Percentiles rank a stretch among this genome's conserved stretches.
Evolutionary conservation across 345 rosid species (phyloP).

Genomic region (Mallotus nudiflorus): DNA sequence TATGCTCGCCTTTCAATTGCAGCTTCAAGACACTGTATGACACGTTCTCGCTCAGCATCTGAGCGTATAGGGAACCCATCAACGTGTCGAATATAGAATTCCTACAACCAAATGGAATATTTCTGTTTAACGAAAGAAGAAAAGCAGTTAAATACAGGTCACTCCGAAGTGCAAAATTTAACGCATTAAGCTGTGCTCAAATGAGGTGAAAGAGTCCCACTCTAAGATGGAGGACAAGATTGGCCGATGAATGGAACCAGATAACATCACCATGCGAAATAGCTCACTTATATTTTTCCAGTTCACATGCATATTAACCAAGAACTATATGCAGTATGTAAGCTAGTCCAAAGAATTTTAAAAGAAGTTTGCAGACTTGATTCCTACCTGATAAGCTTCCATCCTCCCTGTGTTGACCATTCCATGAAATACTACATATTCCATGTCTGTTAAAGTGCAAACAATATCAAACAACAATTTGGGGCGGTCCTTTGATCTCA

Average conservation of each 20-base stretch:
- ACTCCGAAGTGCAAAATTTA: neutral
- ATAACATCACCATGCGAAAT: too few relatives aligned
- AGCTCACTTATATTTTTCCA: too few relatives aligned
- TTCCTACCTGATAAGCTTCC: constrained; percentile 85
- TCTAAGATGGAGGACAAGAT: constrained; percentile 17
- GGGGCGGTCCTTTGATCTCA: constrained; percentile 84
- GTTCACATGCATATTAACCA: too few relatives aligned
- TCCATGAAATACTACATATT: constrained; percentile 88
- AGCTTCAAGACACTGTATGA: constrained; percentile 55
- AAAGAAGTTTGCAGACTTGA: neutral
- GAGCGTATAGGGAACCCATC: constrained; percentile 60
- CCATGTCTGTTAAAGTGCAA: constrained; percentile 93
- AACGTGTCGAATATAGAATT: constrained; percentile 60
- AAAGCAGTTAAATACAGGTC: constrained; percentile 11
- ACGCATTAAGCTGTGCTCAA: constrained; percentile 1
- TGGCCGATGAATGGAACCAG: too few relatives aligned
- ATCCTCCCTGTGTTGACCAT: constrained; percentile 64
- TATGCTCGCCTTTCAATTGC: constrained; percentile 56
- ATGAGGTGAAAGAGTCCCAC: constrained; percentile 14
- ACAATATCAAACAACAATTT: constrained; percentile 80
- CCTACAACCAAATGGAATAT: constrained; percentile 40
- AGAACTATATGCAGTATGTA: too few relatives aligned
- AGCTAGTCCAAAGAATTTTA: neutral
- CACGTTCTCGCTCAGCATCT: constrained; percentile 57
- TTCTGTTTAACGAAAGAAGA: constrained; percentile 14